phyloP scores from a whole-genome alignment of 2,329 filamentous ascomycete species.

The Colletotrichum eleusines region DNA sequence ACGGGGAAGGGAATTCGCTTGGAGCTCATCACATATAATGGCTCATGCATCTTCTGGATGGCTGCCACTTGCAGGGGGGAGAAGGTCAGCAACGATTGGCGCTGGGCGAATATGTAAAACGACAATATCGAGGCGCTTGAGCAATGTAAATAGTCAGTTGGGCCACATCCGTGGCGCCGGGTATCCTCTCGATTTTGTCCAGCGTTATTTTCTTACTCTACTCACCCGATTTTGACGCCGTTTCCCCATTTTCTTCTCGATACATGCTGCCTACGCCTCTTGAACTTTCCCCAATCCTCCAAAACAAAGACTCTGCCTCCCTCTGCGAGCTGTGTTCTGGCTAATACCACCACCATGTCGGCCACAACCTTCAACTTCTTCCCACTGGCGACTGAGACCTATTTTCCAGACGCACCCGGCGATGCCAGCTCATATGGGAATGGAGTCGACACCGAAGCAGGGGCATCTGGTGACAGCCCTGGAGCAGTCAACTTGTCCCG shows the following conservation, averaged over 20 bases:
- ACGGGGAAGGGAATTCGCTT: neutral
- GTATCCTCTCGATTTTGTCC: slow-evolving; percentile 41
- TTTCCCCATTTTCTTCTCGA: slow-evolving; percentile 7
- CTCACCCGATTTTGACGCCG: slow-evolving; percentile 40
- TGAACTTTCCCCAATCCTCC: neutral
- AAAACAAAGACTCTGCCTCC: neutral
- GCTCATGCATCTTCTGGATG: slow-evolving; percentile 6
- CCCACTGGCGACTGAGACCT: slow-evolving; percentile 58
- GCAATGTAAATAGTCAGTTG: slow-evolving; percentile 41
- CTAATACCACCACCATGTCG: slow-evolving; percentile 52
- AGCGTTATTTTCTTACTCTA: slow-evolving; percentile 38
- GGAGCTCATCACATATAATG: slow-evolving; percentile 6
- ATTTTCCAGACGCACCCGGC: slow-evolving; percentile 51
- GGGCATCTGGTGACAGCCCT: slow-evolving; percentile 73
- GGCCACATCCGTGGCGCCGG: slow-evolving; percentile 41
- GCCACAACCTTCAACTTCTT: slow-evolving; percentile 54
- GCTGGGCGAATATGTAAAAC: slow-evolving; percentile 11
- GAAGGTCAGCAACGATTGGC: slow-evolving; percentile 15
- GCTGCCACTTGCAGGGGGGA: slow-evolving; percentile 3
- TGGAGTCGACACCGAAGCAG: slow-evolving; percentile 65
- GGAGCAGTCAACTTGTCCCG: slow-evolving; percentile 74
- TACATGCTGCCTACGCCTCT: slow-evolving; percentile 4
- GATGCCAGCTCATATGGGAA: slow-evolving; percentile 52
- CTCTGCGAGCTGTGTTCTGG: slow-evolving; percentile 21
- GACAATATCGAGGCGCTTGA: slow-evolving; percentile 14